Evolutionary conservation across 1,284 basidiomycete genomes (phyloP), one percentile per base, ranked within the genome.

Genomic region (Cryptococcus hybrid): DNA sequence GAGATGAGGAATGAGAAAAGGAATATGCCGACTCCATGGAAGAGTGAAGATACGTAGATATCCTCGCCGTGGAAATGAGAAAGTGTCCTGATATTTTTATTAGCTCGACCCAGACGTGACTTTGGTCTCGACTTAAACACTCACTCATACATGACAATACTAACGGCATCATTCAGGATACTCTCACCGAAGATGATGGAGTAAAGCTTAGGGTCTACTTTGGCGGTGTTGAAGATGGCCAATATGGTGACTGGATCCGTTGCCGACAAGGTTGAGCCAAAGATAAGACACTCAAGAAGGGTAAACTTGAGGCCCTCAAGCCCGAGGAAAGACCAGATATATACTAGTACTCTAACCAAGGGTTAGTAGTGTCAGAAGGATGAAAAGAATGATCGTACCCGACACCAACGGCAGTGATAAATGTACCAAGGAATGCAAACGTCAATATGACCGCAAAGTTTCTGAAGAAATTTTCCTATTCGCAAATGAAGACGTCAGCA

Each of bases 81-180:
- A 50, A 98, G 80, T 0, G 94, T 97, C 78, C 92, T 93, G 53
- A 15, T 47, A 12, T 7, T 15, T n/a, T 18, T 7, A 38, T 12
- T 7, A 34, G 49, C 8, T 37, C 12, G 24, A 18, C 3, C 11
- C 40, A 15, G 8, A 34, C 7, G 18, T 1, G 2, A 30, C 9
- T n/a, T 37, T 43, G 18, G 5, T 40, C n/a, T 13, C 24, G 42
- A 7, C 7, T 50, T 34, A 30, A 38, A 8, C 13, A 38, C 91
- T 82, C 73, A 95, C 91, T 99, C 95, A 79, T 98, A 99, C 91
- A 99, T 96, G 79, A 99, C 95, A 81, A 99, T 99, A 82, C 92
- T 93, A 68, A 99, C 95, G 35, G 95, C 95, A 83, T 99, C 95
- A 79, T 99, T 99, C 61, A 99, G 80, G 60, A 99, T 84, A 75